These are phyloP conservation scores for Stevia rebaudiana DNA, from an alignment of 140 eudicot genomes.

Conservation along the genomic window DNA sequence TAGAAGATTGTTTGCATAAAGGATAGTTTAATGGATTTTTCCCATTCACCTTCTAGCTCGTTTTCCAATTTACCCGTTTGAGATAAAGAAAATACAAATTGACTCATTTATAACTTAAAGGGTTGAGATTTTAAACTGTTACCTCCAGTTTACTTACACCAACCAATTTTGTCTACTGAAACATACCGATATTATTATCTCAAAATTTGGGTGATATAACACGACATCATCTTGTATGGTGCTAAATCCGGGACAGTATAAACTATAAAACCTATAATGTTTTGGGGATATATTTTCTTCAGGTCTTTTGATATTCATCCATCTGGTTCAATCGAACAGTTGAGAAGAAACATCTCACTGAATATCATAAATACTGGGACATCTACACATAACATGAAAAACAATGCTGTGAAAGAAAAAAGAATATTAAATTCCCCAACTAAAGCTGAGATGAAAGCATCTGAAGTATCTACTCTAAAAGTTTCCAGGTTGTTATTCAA, in stretches of 20 bases:
- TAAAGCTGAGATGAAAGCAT: slow-evolving; percentile 30
- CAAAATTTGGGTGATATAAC: not conserved
- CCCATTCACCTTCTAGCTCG: not conserved
- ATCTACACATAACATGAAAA: slow-evolving; percentile 24
- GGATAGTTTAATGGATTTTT: not conserved
- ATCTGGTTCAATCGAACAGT: slow-evolving; percentile 30
- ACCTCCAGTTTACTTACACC: not conserved
- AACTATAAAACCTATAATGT: not conserved
- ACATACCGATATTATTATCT: not conserved
- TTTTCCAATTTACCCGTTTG: not conserved
- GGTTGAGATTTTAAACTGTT: not conserved
- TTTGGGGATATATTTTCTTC: slow-evolving; percentile 14
- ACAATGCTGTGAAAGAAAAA: slow-evolving; percentile 23
- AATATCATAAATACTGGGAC: slow-evolving; percentile 23
- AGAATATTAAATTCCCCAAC: slow-evolving; percentile 24
- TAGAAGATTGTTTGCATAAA: not conserved
- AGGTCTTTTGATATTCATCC: slow-evolving; percentile 38
- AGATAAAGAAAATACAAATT: not conserved
- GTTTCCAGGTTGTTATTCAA: slow-evolving; percentile 38
- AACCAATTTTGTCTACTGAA: not conserved
- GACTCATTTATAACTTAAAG: not conserved
- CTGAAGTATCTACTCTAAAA: slow-evolving; percentile 37
- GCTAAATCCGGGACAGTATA: not conserved
- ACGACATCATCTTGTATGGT: not conserved
- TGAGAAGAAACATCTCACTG: slow-evolving; percentile 29